Percentiles rank a stretch among this genome's conserved stretches.
Evolutionary conservation across 2,329 filamentous ascomycete genomes (phyloP).

Genomic region (Ceratocystis cubensis): DNA sequence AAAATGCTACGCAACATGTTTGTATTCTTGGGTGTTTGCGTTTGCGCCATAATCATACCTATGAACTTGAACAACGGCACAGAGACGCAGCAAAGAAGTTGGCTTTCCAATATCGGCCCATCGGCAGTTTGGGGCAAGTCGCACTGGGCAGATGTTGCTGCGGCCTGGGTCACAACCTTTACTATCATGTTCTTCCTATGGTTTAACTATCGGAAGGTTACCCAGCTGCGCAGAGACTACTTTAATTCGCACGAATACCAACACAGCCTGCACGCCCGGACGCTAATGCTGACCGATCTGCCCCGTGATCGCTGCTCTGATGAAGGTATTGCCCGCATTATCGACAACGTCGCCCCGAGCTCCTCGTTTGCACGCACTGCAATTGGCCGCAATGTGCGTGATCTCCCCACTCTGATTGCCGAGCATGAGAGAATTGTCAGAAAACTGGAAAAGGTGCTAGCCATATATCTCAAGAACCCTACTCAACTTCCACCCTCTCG

Average conservation of each 20-base stretch:
- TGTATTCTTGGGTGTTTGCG: conserved; percentile 55
- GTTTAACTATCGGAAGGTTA: conserved; percentile 73
- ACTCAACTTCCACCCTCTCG: conserved; percentile 62
- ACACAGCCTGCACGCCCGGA: conserved; percentile 66
- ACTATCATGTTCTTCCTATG: conserved; percentile 71
- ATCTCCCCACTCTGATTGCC: conserved; percentile 71
- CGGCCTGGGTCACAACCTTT: conserved; percentile 56
- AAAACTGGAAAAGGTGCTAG: conserved; percentile 67
- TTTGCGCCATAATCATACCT: conserved; percentile 67
- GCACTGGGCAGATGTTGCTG: conserved; percentile 48
- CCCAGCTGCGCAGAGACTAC: conserved; percentile 59
- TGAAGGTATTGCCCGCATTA: conserved; percentile 74
- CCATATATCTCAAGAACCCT: conserved; percentile 84
- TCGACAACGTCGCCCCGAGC: conserved; percentile 66
- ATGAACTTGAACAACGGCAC: conserved; percentile 47
- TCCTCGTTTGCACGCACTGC: conserved; percentile 67
- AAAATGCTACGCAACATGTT: conserved; percentile 93
- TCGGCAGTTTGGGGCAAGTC: conserved; percentile 39
- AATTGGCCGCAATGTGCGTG: conserved; percentile 83
- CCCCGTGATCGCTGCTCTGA: conserved; percentile 65
- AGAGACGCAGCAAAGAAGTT: conserved; percentile 26
- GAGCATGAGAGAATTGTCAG: conserved; percentile 72
- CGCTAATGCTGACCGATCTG: conserved; percentile 60
- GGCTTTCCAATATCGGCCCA: conserved; percentile 50
- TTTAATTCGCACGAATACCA: conserved; percentile 83